Conservation (phyloP, 306 rosid species). For the Sophora flavescens region DNA sequence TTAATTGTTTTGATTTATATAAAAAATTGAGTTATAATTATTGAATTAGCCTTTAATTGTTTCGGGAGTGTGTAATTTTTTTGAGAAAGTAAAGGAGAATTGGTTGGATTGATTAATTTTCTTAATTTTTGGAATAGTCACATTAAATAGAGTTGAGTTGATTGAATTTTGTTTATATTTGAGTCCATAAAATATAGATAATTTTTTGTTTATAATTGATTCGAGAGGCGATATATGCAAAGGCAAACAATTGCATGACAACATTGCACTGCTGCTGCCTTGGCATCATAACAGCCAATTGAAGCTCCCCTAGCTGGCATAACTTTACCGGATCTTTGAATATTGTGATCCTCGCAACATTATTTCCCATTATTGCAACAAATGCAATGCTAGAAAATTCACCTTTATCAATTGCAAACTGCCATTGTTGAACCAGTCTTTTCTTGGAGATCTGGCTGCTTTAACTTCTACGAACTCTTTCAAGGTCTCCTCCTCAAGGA, state of each 20-base stretch:
- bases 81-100: no score
- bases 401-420: conserved; percentile 74
- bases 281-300: conserved; percentile 75
- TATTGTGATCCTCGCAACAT: conserved; percentile 61
- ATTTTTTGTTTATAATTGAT: no score
- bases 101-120: no score
- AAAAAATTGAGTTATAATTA: no score
- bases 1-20: no score
- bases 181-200: no score
- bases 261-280: conserved; percentile 54
- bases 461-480: conserved; percentile 83
- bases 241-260: conserved; percentile 56
- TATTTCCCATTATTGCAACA: conserved; percentile 58
- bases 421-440: conserved; percentile 94
- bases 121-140: no score
- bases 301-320: conserved; percentile 72
- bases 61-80: no score
- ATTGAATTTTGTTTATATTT: no score
- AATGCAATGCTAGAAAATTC: conserved; percentile 81
- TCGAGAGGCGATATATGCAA: no score
- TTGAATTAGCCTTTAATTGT: no score
- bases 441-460: conserved; percentile 72
- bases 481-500: conserved; percentile 53
- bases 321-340: conserved; percentile 74
- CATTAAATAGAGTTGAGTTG: no score